phyloP scores from a whole-genome alignment of 352 stramenopile genomes.

The Hyaloperonospora arabidopsidis region DNA sequence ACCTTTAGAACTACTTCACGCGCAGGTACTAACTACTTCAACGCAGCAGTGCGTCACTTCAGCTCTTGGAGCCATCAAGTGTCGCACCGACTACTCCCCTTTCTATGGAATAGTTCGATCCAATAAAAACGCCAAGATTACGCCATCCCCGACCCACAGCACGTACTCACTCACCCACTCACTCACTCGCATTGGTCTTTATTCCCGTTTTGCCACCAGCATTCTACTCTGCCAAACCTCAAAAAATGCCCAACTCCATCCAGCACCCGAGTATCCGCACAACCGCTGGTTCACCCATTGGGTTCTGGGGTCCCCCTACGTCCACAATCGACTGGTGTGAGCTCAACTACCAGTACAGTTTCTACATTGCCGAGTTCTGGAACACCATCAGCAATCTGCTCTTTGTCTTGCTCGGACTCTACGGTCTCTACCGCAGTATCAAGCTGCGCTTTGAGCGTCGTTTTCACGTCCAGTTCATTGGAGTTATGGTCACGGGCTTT shows the following conservation, averaged over 20 bases:
- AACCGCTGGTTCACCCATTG: constrained; percentile 2
- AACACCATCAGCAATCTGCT: constrained; percentile 81
- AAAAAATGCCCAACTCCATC: background rate
- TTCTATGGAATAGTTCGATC: too few species aligned
- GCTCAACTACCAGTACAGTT: constrained; percentile 69
- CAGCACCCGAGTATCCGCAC: background rate
- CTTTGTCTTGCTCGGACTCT: constrained; percentile 69
- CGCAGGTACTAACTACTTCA: too few species aligned
- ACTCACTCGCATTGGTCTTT: too few species aligned
- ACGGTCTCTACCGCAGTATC: constrained; percentile 55
- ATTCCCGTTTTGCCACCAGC: too few species aligned
- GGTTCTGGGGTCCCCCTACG: constrained; percentile 65
- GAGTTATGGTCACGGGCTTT: constrained; percentile 72
- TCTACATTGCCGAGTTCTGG: constrained; percentile 84
- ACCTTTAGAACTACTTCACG: too few species aligned
- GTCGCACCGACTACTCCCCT: too few species aligned
- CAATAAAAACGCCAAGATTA: too few species aligned
- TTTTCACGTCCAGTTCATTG: constrained; percentile 69
- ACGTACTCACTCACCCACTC: too few species aligned
- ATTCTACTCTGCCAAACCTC: too few species aligned
- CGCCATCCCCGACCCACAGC: too few species aligned
- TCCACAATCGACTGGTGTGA: constrained; percentile 86
- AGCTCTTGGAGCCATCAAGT: too few species aligned
- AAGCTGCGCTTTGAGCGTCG: constrained; percentile 65
- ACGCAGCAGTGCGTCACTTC: too few species aligned